Base-by-base conservation (phyloP, 192 early-diverging fungal species). In the Coemansia furcata region DNA sequence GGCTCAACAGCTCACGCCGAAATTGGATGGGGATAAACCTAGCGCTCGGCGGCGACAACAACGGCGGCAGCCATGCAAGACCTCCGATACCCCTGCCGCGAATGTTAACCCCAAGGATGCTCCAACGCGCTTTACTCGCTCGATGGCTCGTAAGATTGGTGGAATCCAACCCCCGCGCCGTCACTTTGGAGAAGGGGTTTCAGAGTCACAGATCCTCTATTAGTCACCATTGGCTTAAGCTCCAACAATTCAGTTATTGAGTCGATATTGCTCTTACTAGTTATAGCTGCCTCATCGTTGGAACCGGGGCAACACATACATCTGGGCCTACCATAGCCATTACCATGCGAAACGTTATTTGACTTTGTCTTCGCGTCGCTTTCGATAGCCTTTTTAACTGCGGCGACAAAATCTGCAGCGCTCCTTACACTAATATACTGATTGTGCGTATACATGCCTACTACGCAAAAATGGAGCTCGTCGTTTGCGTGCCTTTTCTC, bases 151-250 rank as follows among this genome's bases (percentile, higher is more conserved):
- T 23, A 66, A 66, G 44, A 44, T 65, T 4, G 78, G 78, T 60
- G 67, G 67, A 32, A 66, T 80, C 17, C 63, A 80, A 66, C 50
- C 50, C 2, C 69, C 73, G 2, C 72, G 73, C 40, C 65, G 78
- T 3, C 59, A 69, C 44, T 80, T 74, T 62, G 78, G 78, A 69
- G 78, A 75, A 26, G 78, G 78, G 39, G 78, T 80, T 17, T 72
- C 72, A 6, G 52, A 73, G 21, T 69, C 78, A 7, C 78, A 80
- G 66, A 80, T 80, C 15, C 69, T 80, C 9, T 63, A 33, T 15
- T 55, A n/a, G 39, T 40, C 39, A 19, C 21, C 46, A 21, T 8
- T 21, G 17, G 46, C 4, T 21, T 47, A 7, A 52, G 50, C 9
- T 30, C 8, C n/a, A 52, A 4, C 11, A 52, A 14, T 19, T 1